phyloP scores from a whole-genome alignment of 192 early-diverging fungal genomes.

The Borealophlyctis nickersoniae region DNA sequence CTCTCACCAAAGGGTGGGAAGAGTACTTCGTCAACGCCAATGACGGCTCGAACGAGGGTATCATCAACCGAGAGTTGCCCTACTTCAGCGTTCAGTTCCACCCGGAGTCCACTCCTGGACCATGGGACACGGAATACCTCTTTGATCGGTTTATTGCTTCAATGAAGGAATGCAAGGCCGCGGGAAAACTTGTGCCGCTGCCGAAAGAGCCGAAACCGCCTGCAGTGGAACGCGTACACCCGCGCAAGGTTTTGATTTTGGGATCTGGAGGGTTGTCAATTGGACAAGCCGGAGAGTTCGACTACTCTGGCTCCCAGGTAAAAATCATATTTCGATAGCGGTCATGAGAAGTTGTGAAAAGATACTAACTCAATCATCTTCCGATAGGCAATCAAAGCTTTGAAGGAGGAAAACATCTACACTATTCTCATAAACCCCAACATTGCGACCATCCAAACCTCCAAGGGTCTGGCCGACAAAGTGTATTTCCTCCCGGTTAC shows the following conservation, averaged over 20 bases:
- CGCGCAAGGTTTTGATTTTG: conserved; percentile 90
- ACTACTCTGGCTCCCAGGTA: conserved; percentile 90
- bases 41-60: conserved; percentile 98
- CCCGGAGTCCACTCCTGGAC: conserved; percentile 94
- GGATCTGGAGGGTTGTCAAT: conserved; percentile 97
- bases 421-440: conserved; percentile 99
- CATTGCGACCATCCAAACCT: conserved; percentile 99
- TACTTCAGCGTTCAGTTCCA: conserved; percentile 99
- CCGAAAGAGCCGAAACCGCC: conserved; percentile 53
- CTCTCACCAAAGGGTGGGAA: conserved; percentile 70
- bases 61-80: conserved; percentile 83
- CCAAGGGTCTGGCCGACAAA: conserved; percentile 93
- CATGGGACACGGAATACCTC: conserved; percentile 94
- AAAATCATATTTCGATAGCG: conserved; percentile 15
- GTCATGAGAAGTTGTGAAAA: conserved; percentile 2
- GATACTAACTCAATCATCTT: conserved; percentile 21
- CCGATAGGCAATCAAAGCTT: conserved; percentile 87
- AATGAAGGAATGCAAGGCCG: conserved; percentile 63
- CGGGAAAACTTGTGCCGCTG: conserved; percentile 71
- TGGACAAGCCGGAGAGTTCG: conserved; percentile 98
- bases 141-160: conserved; percentile 92
- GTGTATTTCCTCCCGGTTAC: conserved; percentile 97
- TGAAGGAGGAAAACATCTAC: conserved; percentile 95
- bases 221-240: conserved; percentile 52
- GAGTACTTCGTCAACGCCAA: conserved; percentile 98